Evolutionary conservation across 1,284 basidiomycete genomes (phyloP).

Genomic region (Moesziomyces globuligerus): DNA sequence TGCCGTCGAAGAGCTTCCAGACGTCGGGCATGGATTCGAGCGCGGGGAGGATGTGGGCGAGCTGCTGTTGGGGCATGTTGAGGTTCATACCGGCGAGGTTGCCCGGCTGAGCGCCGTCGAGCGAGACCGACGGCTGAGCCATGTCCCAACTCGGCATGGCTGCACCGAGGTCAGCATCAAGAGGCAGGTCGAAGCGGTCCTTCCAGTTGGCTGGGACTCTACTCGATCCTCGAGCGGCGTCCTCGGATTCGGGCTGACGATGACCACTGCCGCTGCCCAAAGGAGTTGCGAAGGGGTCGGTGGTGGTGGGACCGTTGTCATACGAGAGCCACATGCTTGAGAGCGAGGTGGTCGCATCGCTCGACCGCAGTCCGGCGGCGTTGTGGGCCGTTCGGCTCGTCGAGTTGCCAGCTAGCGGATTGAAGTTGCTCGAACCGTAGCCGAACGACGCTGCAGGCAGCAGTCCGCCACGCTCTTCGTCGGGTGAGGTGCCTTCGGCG

Average conservation of each 20-base stretch:
- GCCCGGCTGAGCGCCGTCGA: slow-evolving; percentile 7
- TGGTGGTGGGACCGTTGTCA: slow-evolving; percentile 4
- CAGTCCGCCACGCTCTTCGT: slow-evolving; percentile 8
- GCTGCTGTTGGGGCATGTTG: slow-evolving; percentile 46
- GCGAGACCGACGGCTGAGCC: slow-evolving; percentile 4
- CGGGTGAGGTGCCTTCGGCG: slow-evolving; percentile 27
- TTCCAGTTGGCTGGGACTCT: slow-evolving; percentile 5
- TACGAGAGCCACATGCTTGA: slow-evolving; percentile 47
- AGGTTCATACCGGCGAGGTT: slow-evolving; percentile 35
- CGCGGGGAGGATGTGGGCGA: slow-evolving; percentile 39
- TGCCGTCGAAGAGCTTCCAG: slow-evolving; percentile 54
- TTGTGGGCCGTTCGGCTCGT: slow-evolving; percentile 17
- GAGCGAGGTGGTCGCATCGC: slow-evolving; percentile 29
- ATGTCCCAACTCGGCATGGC: slow-evolving; percentile 5
- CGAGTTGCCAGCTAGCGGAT: slow-evolving; percentile 42
- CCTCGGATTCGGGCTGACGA: neutral
- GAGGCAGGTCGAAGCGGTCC: slow-evolving; percentile 5
- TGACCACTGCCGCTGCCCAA: slow-evolving; percentile 4
- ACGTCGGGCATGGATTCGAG: slow-evolving; percentile 53
- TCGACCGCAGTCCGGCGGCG: slow-evolving; percentile 21
- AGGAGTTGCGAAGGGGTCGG: neutral
- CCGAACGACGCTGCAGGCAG: slow-evolving; percentile 27
- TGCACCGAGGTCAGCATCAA: slow-evolving; percentile 10
- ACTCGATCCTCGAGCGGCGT: slow-evolving; percentile 7
- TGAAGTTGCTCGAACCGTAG: slow-evolving; percentile 41